Percentiles rank a stretch among this genome's conserved stretches.
Evolutionary conservation across 169 alveolate species (phyloP).

Genomic region (Plasmodium relictum): DNA sequence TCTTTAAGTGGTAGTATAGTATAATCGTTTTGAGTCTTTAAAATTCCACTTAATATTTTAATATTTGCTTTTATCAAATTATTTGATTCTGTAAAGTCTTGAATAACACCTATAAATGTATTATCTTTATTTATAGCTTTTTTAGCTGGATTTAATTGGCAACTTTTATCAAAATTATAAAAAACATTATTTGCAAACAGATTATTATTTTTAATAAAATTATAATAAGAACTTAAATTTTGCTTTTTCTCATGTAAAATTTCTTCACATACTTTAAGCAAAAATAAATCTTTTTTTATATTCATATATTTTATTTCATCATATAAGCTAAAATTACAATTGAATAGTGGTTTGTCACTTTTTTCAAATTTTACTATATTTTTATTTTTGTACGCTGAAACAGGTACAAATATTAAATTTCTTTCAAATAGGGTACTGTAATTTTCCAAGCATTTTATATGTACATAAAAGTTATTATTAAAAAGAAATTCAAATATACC

Average conservation of each 20-base stretch:
- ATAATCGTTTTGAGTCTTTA: constrained; percentile 38
- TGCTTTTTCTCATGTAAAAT: constrained; percentile 11
- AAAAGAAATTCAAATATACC: constrained; percentile 67
- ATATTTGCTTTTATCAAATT: constrained; percentile 61
- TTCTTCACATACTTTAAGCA: constrained; percentile 44
- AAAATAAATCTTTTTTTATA: constrained; percentile 57
- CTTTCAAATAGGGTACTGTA: constrained; percentile 2
- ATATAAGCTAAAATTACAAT: constrained; percentile 33
- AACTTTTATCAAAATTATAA: constrained; percentile 16
- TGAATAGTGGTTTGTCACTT: constrained; percentile 25
- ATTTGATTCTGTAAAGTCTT: constrained; percentile 68
- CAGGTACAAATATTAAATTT: constrained; percentile 41
- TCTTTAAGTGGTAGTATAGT: constrained; percentile 45
- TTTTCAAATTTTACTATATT: constrained; percentile 64
- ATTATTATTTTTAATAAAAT: constrained; percentile 32
- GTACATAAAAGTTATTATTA: constrained; percentile 48
- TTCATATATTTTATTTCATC: constrained; percentile 70
- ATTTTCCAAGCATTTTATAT: not conserved
- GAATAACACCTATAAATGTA: constrained; percentile 55
- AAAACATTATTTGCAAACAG: constrained; percentile 56
- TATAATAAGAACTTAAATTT: constrained; percentile 22
- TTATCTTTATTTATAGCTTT: constrained; percentile 31
- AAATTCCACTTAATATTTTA: constrained; percentile 53
- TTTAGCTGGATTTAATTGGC: constrained; percentile 18
- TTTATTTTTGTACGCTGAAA: constrained; percentile 71